Base-by-base conservation (phyloP, 768 basidiomycete genomes). In the Pulveroboletus sp. region DNA sequence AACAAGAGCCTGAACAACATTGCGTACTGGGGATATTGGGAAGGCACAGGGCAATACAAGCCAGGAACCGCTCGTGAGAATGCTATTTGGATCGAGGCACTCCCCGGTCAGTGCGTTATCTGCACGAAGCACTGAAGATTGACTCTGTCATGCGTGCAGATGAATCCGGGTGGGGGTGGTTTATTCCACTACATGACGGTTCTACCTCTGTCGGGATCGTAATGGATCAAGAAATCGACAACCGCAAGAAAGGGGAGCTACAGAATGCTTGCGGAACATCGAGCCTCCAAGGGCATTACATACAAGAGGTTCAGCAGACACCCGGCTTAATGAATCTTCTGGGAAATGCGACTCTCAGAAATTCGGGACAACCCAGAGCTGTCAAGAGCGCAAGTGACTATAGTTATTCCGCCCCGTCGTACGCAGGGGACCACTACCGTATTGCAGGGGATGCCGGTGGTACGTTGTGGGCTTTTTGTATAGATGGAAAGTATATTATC, bases 81-180 rank as follows among this genome's bases (percentile, higher is more conserved):
- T 45, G 65, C 71, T 2, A 55, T 65, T 8, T 73, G 63, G 63
- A 55, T 72, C 22, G 71, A 73, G 51, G 62, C 68, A 3, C 46
- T 72, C 14, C 62, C 31, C 7, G 36, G 51, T 35, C 11, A 40
- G 40, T 45, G 16, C 13, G 6, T 12, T 6, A 14, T 45, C 10
- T 26, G 17, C 11, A n/a, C 16, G 19, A 12, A 41, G 24, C 6
- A 3, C 20, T 10, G 11, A 11, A 10, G 20, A n/a, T 31, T 50
- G n/a, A 51, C 26, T 42, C 4, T 29, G 27, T 29, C 1, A 9
- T 20, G 58, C 48, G 62, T 63, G 6, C 31, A 77, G 78, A 78
- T 37, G 75, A 78, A 52, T 71, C 72, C 19, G 78, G 79, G 9
- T 80, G 79, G 78, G 73, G 69, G 16, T 80, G 79, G 79, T 78